These are phyloP conservation scores for Rhododendron kiyosumense DNA, from an alignment of 148 eudicot species.

Conservation along the genomic window DNA sequence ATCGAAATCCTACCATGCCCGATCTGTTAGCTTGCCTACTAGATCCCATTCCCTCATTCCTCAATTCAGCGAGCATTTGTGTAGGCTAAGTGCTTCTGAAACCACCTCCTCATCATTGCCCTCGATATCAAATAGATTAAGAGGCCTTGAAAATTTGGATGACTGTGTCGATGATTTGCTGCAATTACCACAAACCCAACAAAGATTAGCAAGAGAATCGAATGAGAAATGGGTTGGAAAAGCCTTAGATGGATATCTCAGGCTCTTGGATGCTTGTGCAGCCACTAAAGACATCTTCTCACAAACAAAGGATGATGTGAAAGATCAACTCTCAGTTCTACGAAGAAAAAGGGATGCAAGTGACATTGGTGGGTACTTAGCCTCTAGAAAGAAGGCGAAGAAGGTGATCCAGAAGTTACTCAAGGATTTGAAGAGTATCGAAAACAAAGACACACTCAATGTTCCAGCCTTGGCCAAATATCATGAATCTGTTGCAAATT, in stretches of 20 bases:
- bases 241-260: slow-evolving; percentile 20
- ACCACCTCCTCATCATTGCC: slow-evolving; percentile 33
- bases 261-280: slow-evolving; percentile 26
- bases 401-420: slow-evolving; percentile 10
- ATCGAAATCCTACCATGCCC: slow-evolving; percentile 21
- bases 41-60: slow-evolving; percentile 17
- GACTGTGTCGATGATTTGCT: neutral
- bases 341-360: slow-evolving; percentile 13
- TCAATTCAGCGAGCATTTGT: slow-evolving; percentile 27
- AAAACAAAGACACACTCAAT: neutral
- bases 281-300: slow-evolving; percentile 16
- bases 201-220: slow-evolving; percentile 7
- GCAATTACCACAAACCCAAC: slow-evolving; percentile 11
- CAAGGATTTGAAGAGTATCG: neutral
- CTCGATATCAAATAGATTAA: slow-evolving; percentile 25
- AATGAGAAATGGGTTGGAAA: slow-evolving; percentile 20
- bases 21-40: slow-evolving; percentile 35
- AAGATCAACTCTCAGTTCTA: slow-evolving; percentile 17
- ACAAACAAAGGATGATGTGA: slow-evolving; percentile 18
- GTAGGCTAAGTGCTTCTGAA: slow-evolving; percentile 34
- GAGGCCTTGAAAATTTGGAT: slow-evolving; percentile 23
- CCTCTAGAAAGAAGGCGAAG: slow-evolving; percentile 16
- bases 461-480: neutral
- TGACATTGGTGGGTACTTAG: slow-evolving; percentile 9
- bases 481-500: slow-evolving; percentile 1